These are phyloP conservation scores for Porpolomopsis calyptriformis DNA, from an alignment of 768 basidiomycete species.

Conservation along the genomic window DNA sequence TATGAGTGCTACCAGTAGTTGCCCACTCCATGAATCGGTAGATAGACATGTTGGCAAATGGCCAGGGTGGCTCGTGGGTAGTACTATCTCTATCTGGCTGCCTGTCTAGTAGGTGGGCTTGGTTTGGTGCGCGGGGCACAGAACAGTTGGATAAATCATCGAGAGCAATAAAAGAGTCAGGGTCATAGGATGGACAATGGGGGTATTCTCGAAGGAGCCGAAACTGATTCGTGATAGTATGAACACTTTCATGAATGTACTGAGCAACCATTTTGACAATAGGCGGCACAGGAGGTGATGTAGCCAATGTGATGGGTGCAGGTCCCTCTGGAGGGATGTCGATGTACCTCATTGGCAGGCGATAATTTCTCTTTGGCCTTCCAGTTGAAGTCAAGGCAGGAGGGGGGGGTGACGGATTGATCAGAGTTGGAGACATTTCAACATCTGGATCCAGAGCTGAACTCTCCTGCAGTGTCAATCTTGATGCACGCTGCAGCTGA, in stretches of 20 bases:
- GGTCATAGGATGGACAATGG: slow-evolving; percentile 9
- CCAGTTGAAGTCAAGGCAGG: neutral
- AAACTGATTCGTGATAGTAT: slow-evolving; percentile 12
- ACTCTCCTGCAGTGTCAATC: no score
- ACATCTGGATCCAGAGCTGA: neutral
- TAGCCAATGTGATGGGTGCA: neutral
- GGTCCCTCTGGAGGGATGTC: slow-evolving; percentile 13
- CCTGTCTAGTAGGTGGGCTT: neutral
- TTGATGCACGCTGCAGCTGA: neutral
- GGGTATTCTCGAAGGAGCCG: slow-evolving; percentile 11
- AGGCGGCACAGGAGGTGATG: neutral
- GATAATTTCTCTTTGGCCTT: neutral
- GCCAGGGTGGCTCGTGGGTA: neutral
- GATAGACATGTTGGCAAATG: slow-evolving; percentile 24
- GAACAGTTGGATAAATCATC: slow-evolving; percentile 6
- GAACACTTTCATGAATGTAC: slow-evolving; percentile 11
- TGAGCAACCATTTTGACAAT: slow-evolving; percentile 8
- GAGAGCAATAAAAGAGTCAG: slow-evolving; percentile 2
- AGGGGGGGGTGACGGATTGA: neutral
- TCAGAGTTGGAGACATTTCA: neutral
- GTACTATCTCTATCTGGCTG: no score
- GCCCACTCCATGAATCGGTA: slow-evolving; percentile 13
- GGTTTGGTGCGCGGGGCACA: no score
- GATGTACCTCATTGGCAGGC: slow-evolving; percentile 7
- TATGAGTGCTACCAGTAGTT: slow-evolving; percentile 8